Evolutionary conservation across 495 filamentous ascomycete species (phyloP).

Genomic region (Sporormia fimetaria): DNA sequence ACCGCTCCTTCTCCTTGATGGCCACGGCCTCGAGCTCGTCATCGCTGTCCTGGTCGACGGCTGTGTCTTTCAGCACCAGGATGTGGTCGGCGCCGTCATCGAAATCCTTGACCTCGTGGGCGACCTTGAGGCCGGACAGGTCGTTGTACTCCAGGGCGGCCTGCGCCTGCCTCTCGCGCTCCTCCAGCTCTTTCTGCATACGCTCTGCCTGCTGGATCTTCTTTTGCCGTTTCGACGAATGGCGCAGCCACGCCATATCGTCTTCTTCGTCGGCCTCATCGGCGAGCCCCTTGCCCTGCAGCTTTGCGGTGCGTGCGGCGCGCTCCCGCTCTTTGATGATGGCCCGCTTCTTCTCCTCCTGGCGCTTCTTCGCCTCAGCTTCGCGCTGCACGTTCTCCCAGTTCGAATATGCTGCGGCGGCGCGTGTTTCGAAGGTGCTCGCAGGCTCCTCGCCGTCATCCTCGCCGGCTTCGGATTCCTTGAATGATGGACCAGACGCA

Average conservation of each 20-base stretch:
- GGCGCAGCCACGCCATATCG: conserved; percentile 71
- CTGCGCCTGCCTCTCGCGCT: conserved; percentile 43
- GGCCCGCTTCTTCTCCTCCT: conserved; percentile 62
- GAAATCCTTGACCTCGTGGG: conserved; percentile 68
- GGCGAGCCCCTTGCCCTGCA: conserved; percentile 68
- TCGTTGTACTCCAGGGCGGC: conserved; percentile 55
- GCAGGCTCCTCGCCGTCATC: conserved; percentile 44
- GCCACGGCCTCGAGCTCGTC: conserved; percentile 85
- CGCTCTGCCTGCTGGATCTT: conserved; percentile 70
- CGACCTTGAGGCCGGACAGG: conserved; percentile 81
- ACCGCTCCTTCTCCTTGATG: conserved; percentile 63
- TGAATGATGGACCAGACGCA: conserved; percentile 47
- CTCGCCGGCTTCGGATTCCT: conserved; percentile 39
- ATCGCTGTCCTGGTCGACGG: conserved; percentile 77
- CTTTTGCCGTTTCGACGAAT: conserved; percentile 82
- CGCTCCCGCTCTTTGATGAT: conserved; percentile 83
- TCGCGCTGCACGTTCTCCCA: conserved; percentile 56
- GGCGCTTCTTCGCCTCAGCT: conserved; percentile 54
- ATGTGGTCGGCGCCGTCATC: conserved; percentile 65
- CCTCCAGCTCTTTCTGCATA: conserved; percentile 62
- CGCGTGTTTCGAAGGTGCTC: conserved; percentile 69
- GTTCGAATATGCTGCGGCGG: conserved; percentile 65
- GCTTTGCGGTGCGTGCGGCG: conserved; percentile 57
- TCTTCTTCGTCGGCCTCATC: conserved; percentile 59
- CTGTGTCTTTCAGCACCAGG: conserved; percentile 80